These are phyloP conservation scores for Periconia sp. DNA, from an alignment of 2,329 filamentous ascomycete species.

Conservation along the genomic window DNA sequence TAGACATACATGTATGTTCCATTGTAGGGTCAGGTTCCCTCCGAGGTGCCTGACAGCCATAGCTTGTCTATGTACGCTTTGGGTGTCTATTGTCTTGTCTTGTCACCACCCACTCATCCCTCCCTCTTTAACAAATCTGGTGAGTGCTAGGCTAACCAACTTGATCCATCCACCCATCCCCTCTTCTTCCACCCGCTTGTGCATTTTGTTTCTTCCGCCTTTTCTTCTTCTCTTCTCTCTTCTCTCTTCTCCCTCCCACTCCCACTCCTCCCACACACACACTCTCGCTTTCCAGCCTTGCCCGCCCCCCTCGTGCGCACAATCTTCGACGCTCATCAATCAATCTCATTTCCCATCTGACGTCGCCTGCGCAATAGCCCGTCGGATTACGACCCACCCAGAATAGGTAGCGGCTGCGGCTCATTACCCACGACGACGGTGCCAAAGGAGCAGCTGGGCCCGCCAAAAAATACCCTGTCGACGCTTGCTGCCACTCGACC, in stretches of 20 bases:
- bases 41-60: background rate
- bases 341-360: background rate
- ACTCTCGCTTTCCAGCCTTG: background rate
- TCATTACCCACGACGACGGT: slow-evolving; percentile 18
- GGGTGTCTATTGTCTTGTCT: background rate
- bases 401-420: slow-evolving; percentile 21
- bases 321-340: background rate
- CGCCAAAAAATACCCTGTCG: slow-evolving; percentile 15
- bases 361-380: slow-evolving; percentile 3
- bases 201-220: background rate
- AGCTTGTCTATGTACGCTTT: background rate
- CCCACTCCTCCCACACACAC: background rate
- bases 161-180: background rate
- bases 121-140: no score
- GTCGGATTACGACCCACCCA: slow-evolving; percentile 22
- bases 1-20: no score
- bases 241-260: background rate
- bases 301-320: background rate
- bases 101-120: no score
- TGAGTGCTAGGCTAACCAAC: background rate
- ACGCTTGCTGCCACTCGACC: slow-evolving; percentile 10
- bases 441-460: slow-evolving; percentile 27
- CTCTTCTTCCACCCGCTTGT: no score
- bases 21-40: background rate
- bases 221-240: background rate